A percentile compares a stretch with the other conserved stretches of the same genome.
Conservation (phyloP, 2,329 filamentous ascomycete genomes). For the Clonostachys solani region DNA sequence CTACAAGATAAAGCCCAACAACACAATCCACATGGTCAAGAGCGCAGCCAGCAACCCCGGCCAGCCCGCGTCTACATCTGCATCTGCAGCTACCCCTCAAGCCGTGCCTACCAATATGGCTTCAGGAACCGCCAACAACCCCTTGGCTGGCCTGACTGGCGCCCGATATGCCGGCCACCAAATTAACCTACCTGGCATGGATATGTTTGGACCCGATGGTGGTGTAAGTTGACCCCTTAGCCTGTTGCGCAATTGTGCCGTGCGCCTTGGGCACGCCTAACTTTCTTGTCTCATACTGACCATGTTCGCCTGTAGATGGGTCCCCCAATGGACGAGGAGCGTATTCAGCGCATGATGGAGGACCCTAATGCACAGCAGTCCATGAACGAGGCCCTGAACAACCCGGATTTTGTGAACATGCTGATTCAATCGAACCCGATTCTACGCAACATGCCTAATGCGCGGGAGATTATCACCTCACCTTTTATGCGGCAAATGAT, state of each 20-base stretch:
- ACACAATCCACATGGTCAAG: slow-evolving; percentile 95
- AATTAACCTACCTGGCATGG: slow-evolving; percentile 78
- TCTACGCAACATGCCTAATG: slow-evolving; percentile 68
- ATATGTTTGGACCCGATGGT: slow-evolving; percentile 90
- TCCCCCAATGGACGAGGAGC: slow-evolving; percentile 74
- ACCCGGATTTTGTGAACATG: slow-evolving; percentile 91
- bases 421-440: slow-evolving; percentile 91
- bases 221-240: slow-evolving; percentile 59
- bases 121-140: slow-evolving; percentile 80
- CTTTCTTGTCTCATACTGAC: slow-evolving; percentile 10
- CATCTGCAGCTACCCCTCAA: slow-evolving; percentile 34
- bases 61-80: slow-evolving; percentile 31
- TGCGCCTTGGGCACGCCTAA: too few relatives aligned
- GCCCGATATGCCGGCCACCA: slow-evolving; percentile 86
- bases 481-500: slow-evolving; percentile 89
- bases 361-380: slow-evolving; percentile 83
- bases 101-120: slow-evolving; percentile 71
- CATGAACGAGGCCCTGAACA: slow-evolving; percentile 93
- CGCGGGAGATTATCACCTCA: slow-evolving; percentile 81
- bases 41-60: slow-evolving; percentile 82
- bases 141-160: slow-evolving; percentile 84
- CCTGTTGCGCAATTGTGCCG: too few relatives aligned
- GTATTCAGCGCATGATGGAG: slow-evolving; percentile 78
- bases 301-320: slow-evolving; percentile 64
- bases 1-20: slow-evolving; percentile 94